phyloP scores from a whole-genome alignment of 108 stramenopile genomes.

The Cyclotella choctawhatcheeana region DNA sequence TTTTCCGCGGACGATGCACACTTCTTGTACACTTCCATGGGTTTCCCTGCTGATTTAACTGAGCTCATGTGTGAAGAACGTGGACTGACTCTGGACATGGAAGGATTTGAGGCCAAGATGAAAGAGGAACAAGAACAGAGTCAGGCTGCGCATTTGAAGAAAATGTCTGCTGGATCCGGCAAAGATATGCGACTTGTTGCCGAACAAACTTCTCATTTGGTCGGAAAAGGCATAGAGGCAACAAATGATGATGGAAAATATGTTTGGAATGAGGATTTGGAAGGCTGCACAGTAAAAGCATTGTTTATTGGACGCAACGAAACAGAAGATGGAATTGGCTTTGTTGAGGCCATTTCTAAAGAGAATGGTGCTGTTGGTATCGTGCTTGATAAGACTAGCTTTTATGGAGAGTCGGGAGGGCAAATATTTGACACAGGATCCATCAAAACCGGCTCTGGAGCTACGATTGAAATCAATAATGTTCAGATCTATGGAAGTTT shows the following conservation, averaged over 20 bases:
- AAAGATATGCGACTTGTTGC: slow-evolving; percentile 97
- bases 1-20: slow-evolving; percentile 94
- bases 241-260: slow-evolving; percentile 93
- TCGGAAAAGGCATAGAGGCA: slow-evolving; percentile 64
- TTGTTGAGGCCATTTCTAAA: slow-evolving; percentile 72
- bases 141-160: slow-evolving; percentile 71
- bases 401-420: slow-evolving; percentile 98
- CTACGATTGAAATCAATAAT: slow-evolving; percentile 74
- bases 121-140: slow-evolving; percentile 86
- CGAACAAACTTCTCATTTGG: slow-evolving; percentile 95
- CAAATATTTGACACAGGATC: slow-evolving; percentile 94
- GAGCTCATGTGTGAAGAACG: slow-evolving; percentile 98
- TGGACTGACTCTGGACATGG: slow-evolving; percentile 92
- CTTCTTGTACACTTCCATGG: slow-evolving; percentile 96
- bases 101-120: slow-evolving; percentile 92
- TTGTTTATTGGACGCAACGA: slow-evolving; percentile 91
- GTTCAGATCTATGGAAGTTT: slow-evolving; percentile 92
- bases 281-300: slow-evolving; percentile 83
- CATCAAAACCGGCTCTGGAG: slow-evolving; percentile 59
- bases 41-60: slow-evolving; percentile 98
- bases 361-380: slow-evolving; percentile 89
- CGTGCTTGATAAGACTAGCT: slow-evolving; percentile 92
- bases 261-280: slow-evolving; percentile 82
- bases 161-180: slow-evolving; percentile 87
- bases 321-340: slow-evolving; percentile 89